Evolutionary conservation across 495 filamentous ascomycete genomes (phyloP).

Genomic region (Penicillium bovifimosum): DNA sequence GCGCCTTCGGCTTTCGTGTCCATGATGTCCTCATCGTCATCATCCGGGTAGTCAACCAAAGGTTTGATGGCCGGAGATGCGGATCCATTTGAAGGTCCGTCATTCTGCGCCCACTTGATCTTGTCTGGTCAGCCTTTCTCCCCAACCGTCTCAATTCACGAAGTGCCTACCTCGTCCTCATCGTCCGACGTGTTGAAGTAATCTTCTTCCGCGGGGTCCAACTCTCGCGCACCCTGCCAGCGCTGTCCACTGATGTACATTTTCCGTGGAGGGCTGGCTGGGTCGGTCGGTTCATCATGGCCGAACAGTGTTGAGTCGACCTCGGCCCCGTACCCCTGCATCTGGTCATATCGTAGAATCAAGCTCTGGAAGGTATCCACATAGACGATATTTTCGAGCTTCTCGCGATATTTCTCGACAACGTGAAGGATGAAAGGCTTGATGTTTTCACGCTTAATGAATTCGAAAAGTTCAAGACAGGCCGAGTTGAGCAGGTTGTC

Average conservation of each 20-base stretch:
- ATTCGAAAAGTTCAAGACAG: constrained; percentile 93
- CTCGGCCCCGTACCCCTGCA: constrained; percentile 58
- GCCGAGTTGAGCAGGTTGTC: constrained; percentile 94
- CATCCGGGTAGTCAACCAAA: constrained; percentile 85
- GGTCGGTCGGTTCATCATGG: constrained; percentile 42
- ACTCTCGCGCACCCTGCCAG: constrained; percentile 74
- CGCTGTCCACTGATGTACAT: constrained; percentile 59
- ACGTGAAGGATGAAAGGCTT: constrained; percentile 78
- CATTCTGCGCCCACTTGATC: constrained; percentile 33
- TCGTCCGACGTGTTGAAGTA: constrained; percentile 93
- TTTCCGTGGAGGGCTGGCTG: constrained; percentile 41
- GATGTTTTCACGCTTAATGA: constrained; percentile 78
- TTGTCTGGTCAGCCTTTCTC: constrained; percentile 1
- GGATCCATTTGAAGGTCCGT: constrained; percentile 32
- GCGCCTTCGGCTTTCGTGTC: constrained; percentile 38
- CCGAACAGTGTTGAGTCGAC: constrained; percentile 50
- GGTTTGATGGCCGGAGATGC: constrained; percentile 60
- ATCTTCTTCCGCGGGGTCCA: constrained; percentile 83
- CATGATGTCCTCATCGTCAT: constrained; percentile 64
- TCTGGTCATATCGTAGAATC: constrained; percentile 74
- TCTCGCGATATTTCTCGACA: constrained; percentile 83
- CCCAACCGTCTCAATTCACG: background rate
- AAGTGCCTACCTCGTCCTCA: constrained; percentile 63
- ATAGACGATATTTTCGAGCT: constrained; percentile 71
- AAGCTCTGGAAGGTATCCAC: constrained; percentile 79